Conservation (phyloP, 228 moss, liverwort and hornwort species). For the Sphagnum fallax region DNA sequence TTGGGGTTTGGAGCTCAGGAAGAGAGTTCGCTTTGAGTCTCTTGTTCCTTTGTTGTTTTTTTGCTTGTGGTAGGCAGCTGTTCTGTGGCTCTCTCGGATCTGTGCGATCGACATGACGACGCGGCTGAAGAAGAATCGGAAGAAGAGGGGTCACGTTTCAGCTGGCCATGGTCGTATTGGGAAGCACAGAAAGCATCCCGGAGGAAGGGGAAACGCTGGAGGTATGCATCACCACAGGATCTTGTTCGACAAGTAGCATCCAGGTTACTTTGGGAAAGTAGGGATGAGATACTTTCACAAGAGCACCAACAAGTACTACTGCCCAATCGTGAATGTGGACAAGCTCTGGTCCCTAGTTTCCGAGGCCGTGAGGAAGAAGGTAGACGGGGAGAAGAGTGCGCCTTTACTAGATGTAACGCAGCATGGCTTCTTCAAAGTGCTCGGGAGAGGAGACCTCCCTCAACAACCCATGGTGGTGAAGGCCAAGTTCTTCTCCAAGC, state of each 20-base stretch:
- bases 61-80: neutral
- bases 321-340: slow-evolving; percentile 2
- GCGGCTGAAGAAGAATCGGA: slow-evolving; percentile 32
- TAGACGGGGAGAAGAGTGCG: slow-evolving; percentile 7
- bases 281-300: neutral
- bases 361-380: slow-evolving; percentile 1
- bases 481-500: too few relatives aligned
- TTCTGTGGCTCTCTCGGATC: too few relatives aligned
- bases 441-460: slow-evolving; percentile 23
- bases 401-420: slow-evolving; percentile 29
- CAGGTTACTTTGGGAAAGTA: slow-evolving; percentile 2
- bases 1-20: too few relatives aligned
- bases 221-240: too few relatives aligned
- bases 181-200: slow-evolving; percentile 42
- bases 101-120: slow-evolving; percentile 21
- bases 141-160: slow-evolving; percentile 34
- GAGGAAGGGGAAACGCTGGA: slow-evolving; percentile 21
- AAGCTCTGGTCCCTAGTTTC: slow-evolving; percentile 2
- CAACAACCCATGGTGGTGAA: slow-evolving; percentile 6
- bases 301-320: slow-evolving; percentile 2
- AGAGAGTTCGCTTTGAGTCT: too few relatives aligned
- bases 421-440: slow-evolving; percentile 32
- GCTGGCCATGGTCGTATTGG: slow-evolving; percentile 2
- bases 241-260: slow-evolving; percentile 3
- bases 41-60: too few relatives aligned